These are phyloP conservation scores for Amesomyces nigricolor DNA, from an alignment of 2,329 filamentous ascomycete genomes.

Conservation along the genomic window DNA sequence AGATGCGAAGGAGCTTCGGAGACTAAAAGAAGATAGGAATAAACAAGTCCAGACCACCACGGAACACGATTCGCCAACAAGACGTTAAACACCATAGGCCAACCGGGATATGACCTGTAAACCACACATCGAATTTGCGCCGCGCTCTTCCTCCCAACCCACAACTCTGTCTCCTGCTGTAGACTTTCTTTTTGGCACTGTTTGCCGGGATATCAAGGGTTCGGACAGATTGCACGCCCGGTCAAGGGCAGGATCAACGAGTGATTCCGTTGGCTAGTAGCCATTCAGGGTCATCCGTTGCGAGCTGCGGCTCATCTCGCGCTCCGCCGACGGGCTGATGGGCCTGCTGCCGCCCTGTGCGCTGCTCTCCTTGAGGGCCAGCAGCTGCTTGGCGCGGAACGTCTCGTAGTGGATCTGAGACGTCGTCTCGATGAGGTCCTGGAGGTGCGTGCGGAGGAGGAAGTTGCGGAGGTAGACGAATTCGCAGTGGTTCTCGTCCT, in stretches of 20 bases:
- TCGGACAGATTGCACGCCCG: slow-evolving; percentile 3
- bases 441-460: slow-evolving; percentile 93
- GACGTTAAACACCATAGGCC: slow-evolving; percentile 33
- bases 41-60: slow-evolving; percentile 38
- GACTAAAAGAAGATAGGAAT: slow-evolving; percentile 42
- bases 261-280: slow-evolving; percentile 56
- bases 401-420: slow-evolving; percentile 99
- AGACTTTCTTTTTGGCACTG: slow-evolving; percentile 15
- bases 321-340: slow-evolving; percentile 90
- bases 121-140: slow-evolving; percentile 23
- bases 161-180: slow-evolving; percentile 14
- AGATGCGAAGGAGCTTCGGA: slow-evolving; percentile 28
- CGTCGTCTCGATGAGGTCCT: slow-evolving; percentile 98
- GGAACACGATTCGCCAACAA: slow-evolving; percentile 37
- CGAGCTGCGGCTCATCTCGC: slow-evolving; percentile 93
- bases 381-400: slow-evolving; percentile 97
- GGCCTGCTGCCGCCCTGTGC: slow-evolving; percentile 82
- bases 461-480: slow-evolving; percentile 98
- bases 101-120: slow-evolving; percentile 27
- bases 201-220: slow-evolving; percentile 24
- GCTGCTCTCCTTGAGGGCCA: slow-evolving; percentile 97
- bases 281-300: slow-evolving; percentile 99
- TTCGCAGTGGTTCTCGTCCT: slow-evolving; percentile 99
- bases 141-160: slow-evolving; percentile 23
- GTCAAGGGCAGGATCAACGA: neutral